A percentile compares a stretch with the other conserved stretches of the same genome.
phyloP scores from a whole-genome alignment of 176 grass and related monocot genomes.

The barley (Hordeum vulgare) region DNA sequence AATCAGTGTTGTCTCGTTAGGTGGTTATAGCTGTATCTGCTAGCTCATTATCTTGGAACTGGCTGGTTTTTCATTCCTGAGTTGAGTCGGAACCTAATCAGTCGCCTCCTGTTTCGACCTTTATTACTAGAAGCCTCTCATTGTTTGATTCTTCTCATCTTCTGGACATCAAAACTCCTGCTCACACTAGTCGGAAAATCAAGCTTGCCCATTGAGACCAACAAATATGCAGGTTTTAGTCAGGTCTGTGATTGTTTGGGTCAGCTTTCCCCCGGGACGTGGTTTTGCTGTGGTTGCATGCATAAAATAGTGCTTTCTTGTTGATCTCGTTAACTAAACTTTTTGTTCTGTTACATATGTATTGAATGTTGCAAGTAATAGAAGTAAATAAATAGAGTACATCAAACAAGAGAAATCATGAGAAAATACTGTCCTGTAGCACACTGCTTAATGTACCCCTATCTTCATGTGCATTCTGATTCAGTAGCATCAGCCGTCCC shows the following conservation, averaged over 20 bases:
- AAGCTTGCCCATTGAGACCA: not conserved
- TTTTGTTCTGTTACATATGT: not conserved
- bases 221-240: not conserved
- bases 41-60: not conserved
- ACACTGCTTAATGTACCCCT: not conserved
- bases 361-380: not conserved
- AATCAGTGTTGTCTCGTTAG: not conserved
- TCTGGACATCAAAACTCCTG: not conserved
- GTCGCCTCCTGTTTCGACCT: not conserved
- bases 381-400: not conserved
- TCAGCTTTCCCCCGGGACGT: not conserved
- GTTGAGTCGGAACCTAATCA: not conserved
- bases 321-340: slow-evolving; percentile 3
- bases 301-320: not conserved
- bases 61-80: not conserved
- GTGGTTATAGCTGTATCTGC: not conserved
- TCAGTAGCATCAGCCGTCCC: not conserved
- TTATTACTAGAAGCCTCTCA: not conserved
- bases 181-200: not conserved
- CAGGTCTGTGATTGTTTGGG: slow-evolving; percentile 5
- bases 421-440: not conserved
- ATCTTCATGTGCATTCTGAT: not conserved
- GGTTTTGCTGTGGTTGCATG: not conserved
- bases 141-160: not conserved
- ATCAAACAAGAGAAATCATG: not conserved